A percentile compares a stretch with the other conserved stretches of the same genome.
Conservation (phyloP, 805 yeast genomes). For the Candida alai region DNA sequence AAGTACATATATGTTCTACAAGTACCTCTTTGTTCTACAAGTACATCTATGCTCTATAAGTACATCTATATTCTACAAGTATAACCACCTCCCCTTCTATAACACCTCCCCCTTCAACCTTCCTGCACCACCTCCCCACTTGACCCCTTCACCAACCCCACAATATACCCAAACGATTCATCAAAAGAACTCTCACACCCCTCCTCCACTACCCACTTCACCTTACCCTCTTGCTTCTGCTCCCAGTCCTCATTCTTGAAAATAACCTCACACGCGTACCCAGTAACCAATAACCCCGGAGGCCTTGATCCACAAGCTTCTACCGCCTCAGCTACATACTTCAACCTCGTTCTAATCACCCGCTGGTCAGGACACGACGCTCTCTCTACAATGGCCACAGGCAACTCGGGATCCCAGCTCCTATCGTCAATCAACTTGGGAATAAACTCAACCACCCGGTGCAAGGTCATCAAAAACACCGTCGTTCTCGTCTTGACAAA, state of each 20-base stretch:
- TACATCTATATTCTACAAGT: no score
- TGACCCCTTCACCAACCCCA: neutral
- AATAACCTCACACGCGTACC: conserved; percentile 67
- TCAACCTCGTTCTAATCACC: conserved; percentile 68
- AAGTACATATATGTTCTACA: no score
- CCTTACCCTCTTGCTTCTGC: conserved; percentile 14
- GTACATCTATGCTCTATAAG: no score
- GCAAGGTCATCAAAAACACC: conserved; percentile 85
- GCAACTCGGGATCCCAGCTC: conserved; percentile 67
- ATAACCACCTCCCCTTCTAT: no score
- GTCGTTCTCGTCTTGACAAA: conserved; percentile 73
- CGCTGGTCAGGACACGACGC: conserved; percentile 94
- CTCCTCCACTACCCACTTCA: conserved; percentile 46
- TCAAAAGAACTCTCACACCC: conserved; percentile 22
- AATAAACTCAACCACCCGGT: conserved; percentile 59
- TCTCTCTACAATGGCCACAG: conserved; percentile 84
- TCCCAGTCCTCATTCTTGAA: conserved; percentile 12
- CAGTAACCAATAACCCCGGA: conserved; percentile 85
- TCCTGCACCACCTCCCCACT: no score
- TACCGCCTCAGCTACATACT: conserved; percentile 66
- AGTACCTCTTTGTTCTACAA: no score
- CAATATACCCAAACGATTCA: conserved; percentile 4
- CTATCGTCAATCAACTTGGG: conserved; percentile 40
- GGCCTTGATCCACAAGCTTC: conserved; percentile 82
- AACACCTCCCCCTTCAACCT: no score